phyloP scores from a whole-genome alignment of 2,329 filamentous ascomycete species.

The Orbilia ellipsospora region DNA sequence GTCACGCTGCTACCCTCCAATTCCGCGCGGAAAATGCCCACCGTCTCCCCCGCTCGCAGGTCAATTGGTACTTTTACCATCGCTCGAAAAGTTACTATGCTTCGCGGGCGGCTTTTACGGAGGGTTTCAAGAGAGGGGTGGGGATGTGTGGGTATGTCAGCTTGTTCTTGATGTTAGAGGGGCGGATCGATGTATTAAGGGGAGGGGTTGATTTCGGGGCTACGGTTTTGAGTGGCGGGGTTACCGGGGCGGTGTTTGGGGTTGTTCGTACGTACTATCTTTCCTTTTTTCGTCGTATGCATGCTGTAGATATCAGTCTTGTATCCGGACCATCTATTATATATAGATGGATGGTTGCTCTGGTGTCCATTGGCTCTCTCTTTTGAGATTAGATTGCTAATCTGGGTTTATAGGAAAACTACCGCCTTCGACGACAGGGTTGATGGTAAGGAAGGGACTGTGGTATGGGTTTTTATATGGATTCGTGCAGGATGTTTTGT shows the following conservation, averaged over 20 bases:
- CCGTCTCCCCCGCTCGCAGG: slow-evolving; percentile 81
- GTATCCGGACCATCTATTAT: too few species aligned
- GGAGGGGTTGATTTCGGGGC: slow-evolving; percentile 82
- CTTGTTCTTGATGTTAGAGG: slow-evolving; percentile 38
- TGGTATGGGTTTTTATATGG: slow-evolving; percentile 78
- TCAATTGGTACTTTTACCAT: slow-evolving; percentile 98
- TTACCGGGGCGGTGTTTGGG: slow-evolving; percentile 87
- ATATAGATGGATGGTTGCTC: too few species aligned
- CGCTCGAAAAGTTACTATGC: slow-evolving; percentile 96
- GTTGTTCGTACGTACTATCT: slow-evolving; percentile 77
- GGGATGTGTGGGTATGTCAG: slow-evolving; percentile 54
- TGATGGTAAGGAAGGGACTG: slow-evolving; percentile 82
- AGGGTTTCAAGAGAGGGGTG: slow-evolving; percentile 73
- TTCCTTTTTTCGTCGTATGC: slow-evolving; percentile 17
- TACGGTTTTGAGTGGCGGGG: slow-evolving; percentile 78
- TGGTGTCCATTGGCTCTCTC: not conserved
- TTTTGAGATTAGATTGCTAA: not conserved
- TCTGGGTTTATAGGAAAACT: slow-evolving; percentile 73
- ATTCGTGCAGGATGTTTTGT: slow-evolving; percentile 57
- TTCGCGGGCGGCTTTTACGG: slow-evolving; percentile 78
- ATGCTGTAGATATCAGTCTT: too few species aligned
- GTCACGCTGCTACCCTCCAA: slow-evolving; percentile 77
- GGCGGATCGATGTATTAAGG: slow-evolving; percentile 59
- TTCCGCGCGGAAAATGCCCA: slow-evolving; percentile 98
- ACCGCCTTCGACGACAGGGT: slow-evolving; percentile 78